A percentile compares a stretch with the other conserved stretches of the same genome.
Evolutionary conservation across 2,329 filamentous ascomycete species (phyloP).

Genomic region (Sclerotinia subarctica): DNA sequence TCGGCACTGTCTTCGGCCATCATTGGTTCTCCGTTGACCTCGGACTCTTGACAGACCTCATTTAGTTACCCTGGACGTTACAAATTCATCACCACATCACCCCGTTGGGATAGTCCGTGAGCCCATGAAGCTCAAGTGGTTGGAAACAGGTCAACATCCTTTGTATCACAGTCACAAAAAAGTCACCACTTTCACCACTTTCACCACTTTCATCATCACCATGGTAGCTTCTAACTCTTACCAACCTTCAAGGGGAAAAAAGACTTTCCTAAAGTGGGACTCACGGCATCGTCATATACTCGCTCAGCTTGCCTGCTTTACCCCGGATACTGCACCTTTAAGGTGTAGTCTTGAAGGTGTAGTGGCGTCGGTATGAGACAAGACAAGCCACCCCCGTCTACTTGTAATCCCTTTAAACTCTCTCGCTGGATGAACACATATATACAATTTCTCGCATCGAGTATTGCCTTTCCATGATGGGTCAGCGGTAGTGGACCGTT

Average conservation of each 20-base stretch:
- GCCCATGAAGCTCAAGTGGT: constrained; percentile 19
- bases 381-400: constrained; percentile 36
- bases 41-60: constrained; percentile 28
- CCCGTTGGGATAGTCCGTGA: constrained; percentile 25
- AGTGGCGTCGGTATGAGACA: constrained; percentile 36
- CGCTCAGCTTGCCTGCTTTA: constrained; percentile 29
- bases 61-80: constrained; percentile 30
- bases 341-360: constrained; percentile 29
- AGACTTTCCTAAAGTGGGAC: constrained; percentile 19
- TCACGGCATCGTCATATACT: constrained; percentile 29
- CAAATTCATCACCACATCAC: constrained; percentile 21
- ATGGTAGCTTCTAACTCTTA: constrained; percentile 2
- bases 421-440: constrained; percentile 34
- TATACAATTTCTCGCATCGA: constrained; percentile 6
- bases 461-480: constrained; percentile 27
- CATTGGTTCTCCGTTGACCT: constrained; percentile 27
- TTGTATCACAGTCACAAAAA: neutral
- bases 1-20: neutral
- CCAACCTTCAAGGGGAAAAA: constrained; percentile 5
- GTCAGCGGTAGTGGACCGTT: constrained; percentile 18
- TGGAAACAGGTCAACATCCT: constrained; percentile 15
- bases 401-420: constrained; percentile 17
- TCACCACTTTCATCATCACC: constrained; percentile 2
- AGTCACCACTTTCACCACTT: constrained; percentile 3
- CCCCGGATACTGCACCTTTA: constrained; percentile 34